Evolutionary conservation across 176 grass and related monocot species (phyloP), one percentile per base, ranked within the genome.

Genomic region (maize (Zea mays)): DNA sequence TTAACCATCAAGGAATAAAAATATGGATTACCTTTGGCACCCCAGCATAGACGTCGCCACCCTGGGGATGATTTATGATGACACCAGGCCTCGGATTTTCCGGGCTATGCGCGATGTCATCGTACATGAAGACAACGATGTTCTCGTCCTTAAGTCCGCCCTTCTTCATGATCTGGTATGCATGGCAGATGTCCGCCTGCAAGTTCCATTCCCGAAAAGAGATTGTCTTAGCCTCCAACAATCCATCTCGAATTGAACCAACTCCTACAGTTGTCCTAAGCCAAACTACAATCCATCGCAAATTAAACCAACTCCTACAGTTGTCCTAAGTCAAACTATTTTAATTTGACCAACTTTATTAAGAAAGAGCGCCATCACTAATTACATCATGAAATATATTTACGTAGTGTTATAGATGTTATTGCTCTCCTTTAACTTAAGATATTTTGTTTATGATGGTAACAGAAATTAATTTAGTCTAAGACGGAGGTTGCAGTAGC

Each of bases 141-240:
- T 98, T 98, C 74, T 95, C 87, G 47, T 98, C 92, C 76, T 90
- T 98, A 60, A 98, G 76, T 71, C 96, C 96, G 0, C 96, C 96
- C 49, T 90, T 92, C 85, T 95, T 99, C 96, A 99, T 84, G 69
- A 99, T 90, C 84, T 99, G 96, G 83, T 99, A 99, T 46, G 96
- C 96, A 83, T 99, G 96, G 62, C 96, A 99, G 65, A 99, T 49
- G 52, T 99, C 96, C 4, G 96, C 96, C 96, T 99, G 82, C 56
- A 73, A 80, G 48, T 76, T 58, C 2, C 47, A 33, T 12, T 37
- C 46, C 52, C 9, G 34, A 80, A 41, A 84, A 14, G 62, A 79
- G 11, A 35, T 27, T 39, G 5, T 72, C 14, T 41, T 66, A 65
- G 17, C 10, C 65, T 50, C 34, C 47, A 33, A 47, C 21, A 62